Evolutionary conservation across 768 basidiomycete species (phyloP), one percentile per base, ranked within the genome.

Genomic region (Gyrodon lividus): DNA sequence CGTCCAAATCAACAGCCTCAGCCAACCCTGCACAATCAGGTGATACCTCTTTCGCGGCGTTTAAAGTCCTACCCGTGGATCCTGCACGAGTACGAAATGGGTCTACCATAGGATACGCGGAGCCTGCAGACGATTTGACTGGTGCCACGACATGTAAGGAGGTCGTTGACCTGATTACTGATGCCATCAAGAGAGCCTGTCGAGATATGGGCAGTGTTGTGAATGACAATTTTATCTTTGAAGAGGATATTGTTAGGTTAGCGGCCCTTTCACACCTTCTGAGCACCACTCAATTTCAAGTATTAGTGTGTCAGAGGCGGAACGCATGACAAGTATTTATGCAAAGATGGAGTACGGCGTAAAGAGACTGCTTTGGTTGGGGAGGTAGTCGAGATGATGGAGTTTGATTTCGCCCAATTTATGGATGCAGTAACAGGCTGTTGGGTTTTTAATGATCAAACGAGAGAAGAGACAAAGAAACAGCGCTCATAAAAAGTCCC

Each of bases 261-360:
- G 80, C 46, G 14, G 43, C 8, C 22, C 31, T 23, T 19, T 2
- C 20, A 16, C 12, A 22, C 30, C 1, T 35, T 39, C 30, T 37
- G n/a, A 9, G 2, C 19, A 40, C 14, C 17, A 31, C 50, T 57
- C 22, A 54, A 43, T n/a, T 7, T 16, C 6, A 48, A 34, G 34
- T 52, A 43, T 50, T 58, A 94, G 92, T 60, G 66, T 94, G 58
- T 77, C 79, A 6, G 92, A 97, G 59, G 95, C 95, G 2, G 84
- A 87, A 66, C 78, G 82, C 48, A 84, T 86, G 75, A 97, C 92
- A 3, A 89, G 84, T 54, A 75, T 95, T 58, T 89, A 91, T 67
- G 82, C 92, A 13, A 92, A 93, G 72, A 87, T 96, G 83, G 94
- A 97, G 63, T 92, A 96, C 66, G 91, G 90, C 0, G 77, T 97